phyloP scores from a whole-genome alignment of 1,139 yeast genomes.

The Lodderomyces jiufengensis region DNA sequence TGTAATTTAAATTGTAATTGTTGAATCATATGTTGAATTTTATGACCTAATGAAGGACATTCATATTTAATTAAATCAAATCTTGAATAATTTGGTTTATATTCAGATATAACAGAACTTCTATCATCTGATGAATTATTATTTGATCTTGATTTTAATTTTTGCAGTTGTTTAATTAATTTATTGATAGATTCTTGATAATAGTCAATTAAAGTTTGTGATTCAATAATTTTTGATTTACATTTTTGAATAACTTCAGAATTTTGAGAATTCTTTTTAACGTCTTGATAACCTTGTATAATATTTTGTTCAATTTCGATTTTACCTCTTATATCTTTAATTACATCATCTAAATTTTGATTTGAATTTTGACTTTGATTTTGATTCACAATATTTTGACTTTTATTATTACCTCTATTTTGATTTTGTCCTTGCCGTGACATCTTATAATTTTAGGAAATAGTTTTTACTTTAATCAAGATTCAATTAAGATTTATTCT shows the following conservation, averaged over 20 bases:
- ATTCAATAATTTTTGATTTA: slow-evolving; percentile 85
- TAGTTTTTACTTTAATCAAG: no score
- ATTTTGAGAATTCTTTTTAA: slow-evolving; percentile 76
- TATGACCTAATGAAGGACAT: slow-evolving; percentile 92
- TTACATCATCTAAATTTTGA: slow-evolving; percentile 23
- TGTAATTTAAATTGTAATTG: slow-evolving; percentile 89
- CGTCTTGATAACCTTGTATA: slow-evolving; percentile 79
- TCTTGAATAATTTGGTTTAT: slow-evolving; percentile 52
- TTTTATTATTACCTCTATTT: neutral
- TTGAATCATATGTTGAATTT: slow-evolving; percentile 92
- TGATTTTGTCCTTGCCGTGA: slow-evolving; percentile 2
- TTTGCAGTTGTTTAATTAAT: slow-evolving; percentile 38
- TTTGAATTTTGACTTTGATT: slow-evolving; percentile 1
- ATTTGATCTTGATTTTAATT: slow-evolving; percentile 8
- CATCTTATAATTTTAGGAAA: neutral
- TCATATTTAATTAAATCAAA: slow-evolving; percentile 87
- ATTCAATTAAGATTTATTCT: no score
- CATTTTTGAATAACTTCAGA: slow-evolving; percentile 84
- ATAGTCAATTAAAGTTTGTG: slow-evolving; percentile 86
- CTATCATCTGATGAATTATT: slow-evolving; percentile 9
- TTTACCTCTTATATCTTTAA: slow-evolving; percentile 70
- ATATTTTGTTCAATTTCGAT: slow-evolving; percentile 85
- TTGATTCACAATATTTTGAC: neutral
- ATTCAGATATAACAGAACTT: slow-evolving; percentile 13
- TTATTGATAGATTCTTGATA: slow-evolving; percentile 74